phyloP scores from a whole-genome alignment of 345 rosid genomes.

The Raphanus sativus region DNA sequence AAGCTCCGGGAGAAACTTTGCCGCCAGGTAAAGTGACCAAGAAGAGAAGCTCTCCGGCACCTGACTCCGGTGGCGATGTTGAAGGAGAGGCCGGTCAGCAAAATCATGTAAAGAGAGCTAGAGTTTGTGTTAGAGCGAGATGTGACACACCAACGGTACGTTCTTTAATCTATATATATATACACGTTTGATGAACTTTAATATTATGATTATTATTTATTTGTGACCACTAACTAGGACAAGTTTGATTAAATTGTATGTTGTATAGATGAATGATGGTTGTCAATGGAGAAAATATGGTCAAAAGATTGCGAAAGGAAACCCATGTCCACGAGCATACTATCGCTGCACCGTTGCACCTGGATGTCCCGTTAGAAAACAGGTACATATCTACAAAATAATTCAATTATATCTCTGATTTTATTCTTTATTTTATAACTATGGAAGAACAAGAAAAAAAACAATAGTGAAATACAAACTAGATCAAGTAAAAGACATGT shows the following conservation, averaged over 20 bases:
- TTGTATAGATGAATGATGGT: slow-evolving; percentile 80
- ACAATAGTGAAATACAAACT: not conserved
- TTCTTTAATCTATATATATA: not conserved
- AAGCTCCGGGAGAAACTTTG: slow-evolving; percentile 48
- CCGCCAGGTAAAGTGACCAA: slow-evolving; percentile 50
- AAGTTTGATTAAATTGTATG: not conserved
- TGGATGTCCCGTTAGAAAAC: slow-evolving; percentile 87
- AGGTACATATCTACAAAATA: slow-evolving; percentile 41
- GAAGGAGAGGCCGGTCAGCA: slow-evolving; percentile 59
- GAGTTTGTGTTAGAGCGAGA: slow-evolving; percentile 90
- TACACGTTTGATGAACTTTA: not conserved
- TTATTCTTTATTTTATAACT: not conserved
- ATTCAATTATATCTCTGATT: not conserved
- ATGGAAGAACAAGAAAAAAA: not conserved
- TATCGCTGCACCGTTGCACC: slow-evolving; percentile 84
- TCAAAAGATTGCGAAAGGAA: slow-evolving; percentile 83
- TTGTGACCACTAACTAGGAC: not conserved
- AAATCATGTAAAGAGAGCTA: slow-evolving; percentile 63
- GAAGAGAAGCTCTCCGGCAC: slow-evolving; percentile 39
- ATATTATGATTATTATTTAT: not conserved
- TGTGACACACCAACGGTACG: slow-evolving; percentile 81
- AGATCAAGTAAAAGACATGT: not conserved
- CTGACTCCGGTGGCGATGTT: slow-evolving; percentile 44
- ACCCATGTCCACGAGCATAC: slow-evolving; percentile 91
- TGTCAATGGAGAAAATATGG: slow-evolving; percentile 99